Percentiles rank a stretch among this genome's conserved stretches.
Evolutionary conservation across 2,329 filamentous ascomycete genomes (phyloP).

Genomic region (Nothophaeocryptopus gaeumannii): DNA sequence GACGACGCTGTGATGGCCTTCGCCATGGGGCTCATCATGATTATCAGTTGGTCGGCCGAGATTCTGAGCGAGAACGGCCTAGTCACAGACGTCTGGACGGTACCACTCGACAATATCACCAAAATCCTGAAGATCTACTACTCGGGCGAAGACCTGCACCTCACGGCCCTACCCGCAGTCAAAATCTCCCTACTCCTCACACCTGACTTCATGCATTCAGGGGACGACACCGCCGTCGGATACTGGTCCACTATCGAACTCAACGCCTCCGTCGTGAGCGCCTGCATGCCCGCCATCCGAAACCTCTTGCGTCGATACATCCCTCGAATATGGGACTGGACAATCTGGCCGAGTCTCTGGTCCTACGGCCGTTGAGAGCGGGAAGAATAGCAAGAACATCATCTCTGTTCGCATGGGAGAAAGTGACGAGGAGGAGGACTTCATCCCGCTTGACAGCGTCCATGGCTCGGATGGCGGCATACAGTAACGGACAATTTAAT

Average conservation of each 20-base stretch:
- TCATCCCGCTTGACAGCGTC: conserved; percentile 11
- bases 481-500: too few relatives aligned
- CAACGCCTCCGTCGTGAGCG: conserved; percentile 14
- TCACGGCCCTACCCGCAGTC: conserved; percentile 12
- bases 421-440: conserved; percentile 18
- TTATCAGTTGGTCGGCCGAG: neutral
- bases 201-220: neutral
- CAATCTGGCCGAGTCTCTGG: conserved; percentile 4
- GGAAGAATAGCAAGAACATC: conserved; percentile 5
- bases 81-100: conserved; percentile 20
- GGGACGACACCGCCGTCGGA: conserved; percentile 16
- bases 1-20: conserved; percentile 20
- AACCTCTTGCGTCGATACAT: conserved; percentile 15
- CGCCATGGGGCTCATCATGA: conserved; percentile 13
- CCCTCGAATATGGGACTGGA: conserved; percentile 16
- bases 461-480: too few relatives aligned
- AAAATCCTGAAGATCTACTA: conserved; percentile 16
- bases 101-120: conserved; percentile 14
- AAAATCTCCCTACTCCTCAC: conserved; percentile 20
- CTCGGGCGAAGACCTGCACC: conserved; percentile 15
- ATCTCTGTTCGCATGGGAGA: conserved; percentile 5
- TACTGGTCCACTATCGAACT: conserved; percentile 21
- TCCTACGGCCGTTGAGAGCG: conserved; percentile 3
- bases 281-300: conserved; percentile 20
- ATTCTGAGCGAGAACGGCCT: conserved; percentile 22